Evolutionary conservation across 1,284 basidiomycete species (phyloP).

Genomic region (Ganoderma resinaceum): DNA sequence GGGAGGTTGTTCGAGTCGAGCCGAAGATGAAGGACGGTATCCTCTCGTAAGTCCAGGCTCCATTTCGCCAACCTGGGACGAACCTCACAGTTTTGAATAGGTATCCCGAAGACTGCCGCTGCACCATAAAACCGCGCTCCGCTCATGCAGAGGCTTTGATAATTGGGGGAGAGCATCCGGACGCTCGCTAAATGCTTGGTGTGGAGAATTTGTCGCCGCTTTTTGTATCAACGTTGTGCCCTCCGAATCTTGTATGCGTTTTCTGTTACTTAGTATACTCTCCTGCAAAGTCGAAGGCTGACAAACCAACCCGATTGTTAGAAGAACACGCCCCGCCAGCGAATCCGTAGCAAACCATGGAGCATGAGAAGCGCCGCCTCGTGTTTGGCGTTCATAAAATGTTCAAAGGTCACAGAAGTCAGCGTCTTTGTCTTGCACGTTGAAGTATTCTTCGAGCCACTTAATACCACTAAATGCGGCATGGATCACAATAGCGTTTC

Average conservation of each 20-base stretch:
- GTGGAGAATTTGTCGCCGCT: background rate
- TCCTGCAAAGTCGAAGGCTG: background rate
- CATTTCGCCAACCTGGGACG: background rate
- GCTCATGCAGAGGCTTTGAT: conserved; percentile 21
- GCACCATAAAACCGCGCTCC: conserved; percentile 28
- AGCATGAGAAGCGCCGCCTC: background rate
- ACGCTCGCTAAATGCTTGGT: background rate
- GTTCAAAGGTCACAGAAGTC: background rate
- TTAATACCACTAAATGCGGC: background rate
- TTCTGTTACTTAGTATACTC: background rate
- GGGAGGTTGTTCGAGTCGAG: conserved; percentile 19
- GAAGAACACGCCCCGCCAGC: too few species aligned
- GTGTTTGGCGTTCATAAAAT: background rate
- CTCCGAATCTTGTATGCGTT: background rate
- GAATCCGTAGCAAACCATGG: background rate
- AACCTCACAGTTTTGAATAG: conserved; percentile 4
- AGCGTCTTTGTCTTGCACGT: background rate
- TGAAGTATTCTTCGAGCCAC: background rate
- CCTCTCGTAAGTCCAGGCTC: conserved; percentile 22
- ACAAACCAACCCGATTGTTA: background rate
- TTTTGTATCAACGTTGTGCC: background rate
- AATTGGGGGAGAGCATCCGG: background rate
- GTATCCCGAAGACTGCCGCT: conserved; percentile 30
- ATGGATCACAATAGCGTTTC: background rate
- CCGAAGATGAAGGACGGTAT: conserved; percentile 30